Evolutionary conservation across 2,329 filamentous ascomycete species (phyloP).

Genomic region (Colletotrichum ledebouriae): DNA sequence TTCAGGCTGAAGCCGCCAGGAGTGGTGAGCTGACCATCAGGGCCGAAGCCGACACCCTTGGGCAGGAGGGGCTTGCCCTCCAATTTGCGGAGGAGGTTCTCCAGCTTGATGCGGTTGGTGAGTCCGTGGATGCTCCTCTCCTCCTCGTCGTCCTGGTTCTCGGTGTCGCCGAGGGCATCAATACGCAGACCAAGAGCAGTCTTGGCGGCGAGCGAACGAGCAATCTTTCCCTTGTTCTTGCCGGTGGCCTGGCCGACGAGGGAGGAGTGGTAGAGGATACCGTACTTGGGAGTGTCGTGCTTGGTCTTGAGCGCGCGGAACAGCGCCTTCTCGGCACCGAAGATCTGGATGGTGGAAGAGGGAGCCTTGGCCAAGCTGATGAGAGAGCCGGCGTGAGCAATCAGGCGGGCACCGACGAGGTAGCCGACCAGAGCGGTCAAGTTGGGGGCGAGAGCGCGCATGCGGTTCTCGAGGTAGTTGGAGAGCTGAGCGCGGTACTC

Average conservation of each 20-base stretch:
- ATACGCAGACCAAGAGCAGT: slow-evolving; percentile 92
- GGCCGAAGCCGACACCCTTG: slow-evolving; percentile 80
- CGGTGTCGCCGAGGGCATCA: slow-evolving; percentile 77
- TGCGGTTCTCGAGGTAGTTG: slow-evolving; percentile 90
- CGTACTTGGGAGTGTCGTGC: slow-evolving; percentile 98
- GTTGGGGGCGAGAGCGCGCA: slow-evolving; percentile 97
- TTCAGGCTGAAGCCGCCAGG: slow-evolving; percentile 91
- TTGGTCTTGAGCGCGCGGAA: slow-evolving; percentile 99
- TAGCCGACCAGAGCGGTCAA: slow-evolving; percentile 93
- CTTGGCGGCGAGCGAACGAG: slow-evolving; percentile 95
- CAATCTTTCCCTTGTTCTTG: slow-evolving; percentile 99
- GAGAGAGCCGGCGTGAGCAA: slow-evolving; percentile 93
- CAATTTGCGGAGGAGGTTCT: slow-evolving; percentile 80
- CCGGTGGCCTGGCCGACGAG: slow-evolving; percentile 97
- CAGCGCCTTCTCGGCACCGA: slow-evolving; percentile 97
- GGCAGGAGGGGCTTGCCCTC: slow-evolving; percentile 92
- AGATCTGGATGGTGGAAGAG: slow-evolving; percentile 95
- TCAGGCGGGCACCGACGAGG: slow-evolving; percentile 92
- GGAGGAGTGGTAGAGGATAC: slow-evolving; percentile 92
- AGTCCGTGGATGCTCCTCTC: slow-evolving; percentile 87
- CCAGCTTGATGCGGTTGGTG: slow-evolving; percentile 77
- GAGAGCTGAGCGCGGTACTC: slow-evolving; percentile 91
- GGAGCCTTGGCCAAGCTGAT: slow-evolving; percentile 96
- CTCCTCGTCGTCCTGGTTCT: slow-evolving; percentile 85
- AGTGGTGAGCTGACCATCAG: slow-evolving; percentile 74